A percentile compares a stretch with the other conserved stretches of the same genome.
phyloP scores from a whole-genome alignment of 2,329 filamentous ascomycete genomes.

The Diaporthe capsici region DNA sequence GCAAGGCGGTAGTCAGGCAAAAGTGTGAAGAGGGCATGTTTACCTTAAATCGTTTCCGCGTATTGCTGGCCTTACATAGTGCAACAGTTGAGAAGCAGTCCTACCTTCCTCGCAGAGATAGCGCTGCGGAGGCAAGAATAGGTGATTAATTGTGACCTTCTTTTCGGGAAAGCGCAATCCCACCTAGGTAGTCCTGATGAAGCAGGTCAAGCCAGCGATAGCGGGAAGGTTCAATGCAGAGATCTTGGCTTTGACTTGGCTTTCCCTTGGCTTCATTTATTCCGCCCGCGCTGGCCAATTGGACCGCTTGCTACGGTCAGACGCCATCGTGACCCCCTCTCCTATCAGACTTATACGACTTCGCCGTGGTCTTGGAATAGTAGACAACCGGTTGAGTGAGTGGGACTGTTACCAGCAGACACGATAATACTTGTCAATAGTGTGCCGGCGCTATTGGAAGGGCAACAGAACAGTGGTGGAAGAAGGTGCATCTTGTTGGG shows the following conservation, averaged over 20 bases:
- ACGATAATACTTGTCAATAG: background rate
- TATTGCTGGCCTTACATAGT: background rate
- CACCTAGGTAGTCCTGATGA: conserved; percentile 15
- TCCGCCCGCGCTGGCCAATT: conserved; percentile 8
- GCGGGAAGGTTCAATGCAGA: conserved; percentile 17
- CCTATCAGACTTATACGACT: conserved; percentile 18
- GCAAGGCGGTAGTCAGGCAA: background rate
- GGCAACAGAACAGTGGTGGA: background rate
- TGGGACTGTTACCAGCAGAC: background rate
- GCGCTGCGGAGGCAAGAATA: conserved; percentile 2
- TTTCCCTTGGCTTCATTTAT: conserved; percentile 29
- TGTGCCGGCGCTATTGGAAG: background rate
- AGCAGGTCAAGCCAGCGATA: conserved; percentile 31
- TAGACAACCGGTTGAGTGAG: background rate
- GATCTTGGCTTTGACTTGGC: conserved; percentile 35
- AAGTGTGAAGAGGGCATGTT: conserved; percentile 11
- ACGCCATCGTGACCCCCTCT: conserved; percentile 20
- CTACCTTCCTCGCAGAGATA: conserved; percentile 31
- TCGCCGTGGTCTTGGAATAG: background rate
- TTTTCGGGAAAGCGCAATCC: conserved; percentile 4
- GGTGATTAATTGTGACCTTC: conserved; percentile 19
- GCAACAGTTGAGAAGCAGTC: background rate
- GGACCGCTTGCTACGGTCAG: background rate
- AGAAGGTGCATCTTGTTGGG: too few species aligned
- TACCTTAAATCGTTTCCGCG: conserved; percentile 19